Evolutionary conservation across 1,284 basidiomycete genomes (phyloP).

Genomic region (Fistulina hepatica): DNA sequence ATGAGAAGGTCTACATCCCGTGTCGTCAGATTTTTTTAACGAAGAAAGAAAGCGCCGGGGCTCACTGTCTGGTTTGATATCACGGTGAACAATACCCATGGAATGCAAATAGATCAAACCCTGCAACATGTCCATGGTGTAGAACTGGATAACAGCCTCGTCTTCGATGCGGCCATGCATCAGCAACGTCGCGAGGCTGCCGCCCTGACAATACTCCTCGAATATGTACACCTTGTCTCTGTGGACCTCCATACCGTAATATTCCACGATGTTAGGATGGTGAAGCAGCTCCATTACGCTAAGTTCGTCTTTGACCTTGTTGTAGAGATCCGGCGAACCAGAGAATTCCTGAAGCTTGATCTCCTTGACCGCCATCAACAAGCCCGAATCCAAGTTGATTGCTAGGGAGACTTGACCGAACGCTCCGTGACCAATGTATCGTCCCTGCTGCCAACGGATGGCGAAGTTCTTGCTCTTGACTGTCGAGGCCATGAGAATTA

Average conservation of each 20-base stretch:
- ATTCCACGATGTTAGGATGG: slow-evolving; percentile 98
- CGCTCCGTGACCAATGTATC: slow-evolving; percentile 95
- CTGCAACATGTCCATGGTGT: slow-evolving; percentile 95
- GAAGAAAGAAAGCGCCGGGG: slow-evolving; percentile 15
- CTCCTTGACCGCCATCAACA: slow-evolving; percentile 99
- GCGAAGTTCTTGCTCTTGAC: slow-evolving; percentile 94
- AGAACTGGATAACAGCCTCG: slow-evolving; percentile 91
- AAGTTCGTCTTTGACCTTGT: slow-evolving; percentile 95
- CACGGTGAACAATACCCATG: slow-evolving; percentile 88
- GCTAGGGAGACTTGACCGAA: slow-evolving; percentile 98
- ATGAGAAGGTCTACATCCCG: slow-evolving; percentile 83
- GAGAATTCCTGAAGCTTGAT: slow-evolving; percentile 94
- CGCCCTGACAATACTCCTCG: slow-evolving; percentile 97
- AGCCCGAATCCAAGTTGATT: slow-evolving; percentile 93
- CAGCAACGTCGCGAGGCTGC: slow-evolving; percentile 81
- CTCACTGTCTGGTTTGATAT: slow-evolving; percentile 98
- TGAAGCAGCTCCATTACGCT: slow-evolving; percentile 98
- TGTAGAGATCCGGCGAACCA: slow-evolving; percentile 72
- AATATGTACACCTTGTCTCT: slow-evolving; percentile 99
- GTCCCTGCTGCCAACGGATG: slow-evolving; percentile 97
- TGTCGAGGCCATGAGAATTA: slow-evolving; percentile 86
- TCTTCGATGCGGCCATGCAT: slow-evolving; percentile 96
- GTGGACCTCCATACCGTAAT: slow-evolving; percentile 98
- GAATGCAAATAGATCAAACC: slow-evolving; percentile 92
- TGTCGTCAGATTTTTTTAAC: slow-evolving; percentile 8